These are phyloP conservation scores for Millerozyma miso DNA, from an alignment of 805 yeast genomes.

Conservation along the genomic window DNA sequence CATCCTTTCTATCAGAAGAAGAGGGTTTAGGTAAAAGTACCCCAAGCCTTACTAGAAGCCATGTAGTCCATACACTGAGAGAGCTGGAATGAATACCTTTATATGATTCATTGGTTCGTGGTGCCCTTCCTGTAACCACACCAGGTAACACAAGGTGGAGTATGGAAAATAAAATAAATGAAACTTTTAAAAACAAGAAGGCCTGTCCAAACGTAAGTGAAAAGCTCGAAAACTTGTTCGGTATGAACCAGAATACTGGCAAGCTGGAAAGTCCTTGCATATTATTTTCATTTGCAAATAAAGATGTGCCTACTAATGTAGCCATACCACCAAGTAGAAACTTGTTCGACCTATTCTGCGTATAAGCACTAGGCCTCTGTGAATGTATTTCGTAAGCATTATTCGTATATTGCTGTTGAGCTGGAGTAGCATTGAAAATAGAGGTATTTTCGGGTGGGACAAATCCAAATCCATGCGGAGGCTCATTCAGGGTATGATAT, in stretches of 20 bases:
- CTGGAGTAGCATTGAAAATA: conserved; percentile 16
- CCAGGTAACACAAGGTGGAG: conserved; percentile 13
- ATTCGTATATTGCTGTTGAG: conserved; percentile 11
- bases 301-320: conserved; percentile 57
- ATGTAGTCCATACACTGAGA: conserved; percentile 10
- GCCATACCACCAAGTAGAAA: conserved; percentile 62
- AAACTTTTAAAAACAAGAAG: conserved; percentile 17
- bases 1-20: conserved; percentile 10
- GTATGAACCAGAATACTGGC: conserved; percentile 30
- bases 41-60: conserved; percentile 26
- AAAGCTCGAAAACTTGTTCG: conserved; percentile 14
- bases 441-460: conserved; percentile 15
- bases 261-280: conserved; percentile 45
- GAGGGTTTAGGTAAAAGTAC: conserved; percentile 23
- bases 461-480: conserved; percentile 12
- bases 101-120: background rate
- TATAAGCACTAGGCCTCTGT: conserved; percentile 4
- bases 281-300: conserved; percentile 47
- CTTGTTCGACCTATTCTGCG: conserved; percentile 30
- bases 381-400: conserved; percentile 4
- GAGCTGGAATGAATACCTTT: background rate
- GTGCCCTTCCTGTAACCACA: conserved; percentile 3
- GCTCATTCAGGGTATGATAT: background rate
- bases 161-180: conserved; percentile 18
- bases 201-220: conserved; percentile 22